Conservation (phyloP, 2,329 filamentous ascomycete genomes). For the Myotisia sp. region DNA sequence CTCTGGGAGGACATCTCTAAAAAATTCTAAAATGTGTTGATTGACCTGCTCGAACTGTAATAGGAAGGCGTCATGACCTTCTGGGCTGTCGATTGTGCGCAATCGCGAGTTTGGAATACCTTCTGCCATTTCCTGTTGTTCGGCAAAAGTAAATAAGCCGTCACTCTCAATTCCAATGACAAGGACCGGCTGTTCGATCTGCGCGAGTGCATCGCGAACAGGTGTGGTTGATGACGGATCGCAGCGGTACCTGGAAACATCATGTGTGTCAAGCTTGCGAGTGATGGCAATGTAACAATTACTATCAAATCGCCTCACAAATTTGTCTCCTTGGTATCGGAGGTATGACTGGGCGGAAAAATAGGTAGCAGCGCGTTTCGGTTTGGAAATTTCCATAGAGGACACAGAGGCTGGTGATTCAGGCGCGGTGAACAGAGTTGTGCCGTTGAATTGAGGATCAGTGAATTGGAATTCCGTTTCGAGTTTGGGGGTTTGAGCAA, state of each 20-base stretch:
- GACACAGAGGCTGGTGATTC: constrained; percentile 20
- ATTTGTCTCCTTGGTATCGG: constrained; percentile 90
- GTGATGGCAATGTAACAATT: constrained; percentile 99
- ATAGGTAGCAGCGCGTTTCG: constrained; percentile 59
- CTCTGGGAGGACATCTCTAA: constrained; percentile 68
- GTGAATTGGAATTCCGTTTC: constrained; percentile 28
- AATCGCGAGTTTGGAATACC: constrained; percentile 64
- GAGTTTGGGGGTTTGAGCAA: constrained; percentile 10
- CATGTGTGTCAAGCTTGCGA: constrained; percentile 92
- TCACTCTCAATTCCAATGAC: constrained; percentile 92
- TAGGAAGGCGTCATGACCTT: constrained; percentile 92
- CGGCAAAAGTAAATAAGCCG: constrained; percentile 90
- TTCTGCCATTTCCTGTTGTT: constrained; percentile 81
- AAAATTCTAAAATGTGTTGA: constrained; percentile 65
- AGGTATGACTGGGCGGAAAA: constrained; percentile 97
- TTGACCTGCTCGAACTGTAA: constrained; percentile 98
- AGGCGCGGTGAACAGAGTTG: constrained; percentile 38
- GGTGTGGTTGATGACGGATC: constrained; percentile 27
- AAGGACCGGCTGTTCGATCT: constrained; percentile 78
- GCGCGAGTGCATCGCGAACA: constrained; percentile 59
- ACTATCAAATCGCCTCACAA: constrained; percentile 90
- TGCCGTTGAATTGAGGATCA: constrained; percentile 60
- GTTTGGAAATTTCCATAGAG: constrained; percentile 17
- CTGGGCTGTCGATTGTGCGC: constrained; percentile 79
- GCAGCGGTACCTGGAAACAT: constrained; percentile 65